These are phyloP conservation scores for Eucalyptus melliodora DNA, from an alignment of 345 rosid species.

Conservation along the genomic window DNA sequence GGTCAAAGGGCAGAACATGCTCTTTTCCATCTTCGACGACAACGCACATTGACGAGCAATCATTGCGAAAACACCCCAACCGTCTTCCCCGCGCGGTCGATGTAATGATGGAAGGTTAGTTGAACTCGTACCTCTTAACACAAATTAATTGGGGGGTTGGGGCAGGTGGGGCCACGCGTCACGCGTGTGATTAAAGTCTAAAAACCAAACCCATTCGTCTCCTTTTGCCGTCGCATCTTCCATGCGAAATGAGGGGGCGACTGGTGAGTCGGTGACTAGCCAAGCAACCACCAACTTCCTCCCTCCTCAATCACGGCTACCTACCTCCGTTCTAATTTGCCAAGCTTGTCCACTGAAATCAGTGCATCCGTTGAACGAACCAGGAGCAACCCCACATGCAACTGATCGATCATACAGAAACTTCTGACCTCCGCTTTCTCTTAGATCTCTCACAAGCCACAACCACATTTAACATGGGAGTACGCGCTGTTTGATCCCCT, in stretches of 20 bases:
- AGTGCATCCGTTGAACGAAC: background rate
- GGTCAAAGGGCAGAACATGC: background rate
- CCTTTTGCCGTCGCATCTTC: background rate
- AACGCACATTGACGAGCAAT: background rate
- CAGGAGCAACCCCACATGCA: background rate
- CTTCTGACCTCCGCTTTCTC: background rate
- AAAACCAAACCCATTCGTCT: background rate
- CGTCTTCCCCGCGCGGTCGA: background rate
- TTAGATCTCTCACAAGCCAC: background rate
- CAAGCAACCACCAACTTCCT: background rate
- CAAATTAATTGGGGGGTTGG: too few species aligned
- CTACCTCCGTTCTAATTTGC: background rate
- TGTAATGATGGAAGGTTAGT: background rate
- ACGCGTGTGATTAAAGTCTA: background rate
- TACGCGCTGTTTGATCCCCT: too few species aligned
- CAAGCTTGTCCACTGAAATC: background rate
- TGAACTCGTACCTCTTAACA: background rate
- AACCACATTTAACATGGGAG: background rate
- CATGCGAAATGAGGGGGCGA: background rate
- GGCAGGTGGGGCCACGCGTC: background rate
- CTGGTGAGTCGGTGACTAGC: background rate
- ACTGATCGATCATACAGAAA: background rate
- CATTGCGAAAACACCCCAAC: background rate
- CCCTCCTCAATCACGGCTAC: background rate
- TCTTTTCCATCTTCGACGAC: background rate